Evolutionary conservation across 306 rosid genomes (phyloP).

Genomic region (Clitoria ternatea): DNA sequence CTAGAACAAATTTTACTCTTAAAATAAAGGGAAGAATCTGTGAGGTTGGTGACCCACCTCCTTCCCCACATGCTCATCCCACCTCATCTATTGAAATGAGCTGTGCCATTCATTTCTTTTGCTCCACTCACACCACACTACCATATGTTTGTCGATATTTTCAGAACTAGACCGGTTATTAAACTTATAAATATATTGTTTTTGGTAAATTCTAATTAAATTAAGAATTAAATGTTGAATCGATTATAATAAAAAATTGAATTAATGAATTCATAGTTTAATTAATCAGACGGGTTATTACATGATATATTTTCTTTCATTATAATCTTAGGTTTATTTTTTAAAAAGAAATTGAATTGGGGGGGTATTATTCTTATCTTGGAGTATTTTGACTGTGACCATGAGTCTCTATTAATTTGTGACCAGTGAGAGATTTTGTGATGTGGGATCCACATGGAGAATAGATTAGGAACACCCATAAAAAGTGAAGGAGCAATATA

Average conservation of each 20-base stretch:
- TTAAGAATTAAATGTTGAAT: no score
- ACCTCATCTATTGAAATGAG: constrained; percentile 33
- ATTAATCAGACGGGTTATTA: no score
- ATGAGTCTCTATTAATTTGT: constrained; percentile 23
- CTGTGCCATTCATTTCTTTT: constrained; percentile 24
- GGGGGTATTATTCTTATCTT: constrained; percentile 10
- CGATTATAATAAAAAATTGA: no score
- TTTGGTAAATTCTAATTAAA: no score
- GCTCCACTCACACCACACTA: constrained; percentile 18
- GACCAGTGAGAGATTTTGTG: constrained; percentile 22
- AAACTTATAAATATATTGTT: no score
- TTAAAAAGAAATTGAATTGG: neutral
- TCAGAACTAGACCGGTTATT: no score
- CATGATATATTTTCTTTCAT: neutral
- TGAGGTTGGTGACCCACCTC: constrained; percentile 44
- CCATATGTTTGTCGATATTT: no score
- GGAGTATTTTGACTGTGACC: constrained; percentile 34
- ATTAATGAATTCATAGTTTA: no score
- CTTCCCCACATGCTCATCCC: constrained; percentile 26
- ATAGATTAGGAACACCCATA: constrained; percentile 15
- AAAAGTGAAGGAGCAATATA: constrained; percentile 18
- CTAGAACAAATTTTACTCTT: neutral
- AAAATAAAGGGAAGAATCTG: constrained; percentile 28
- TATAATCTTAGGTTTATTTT: neutral
- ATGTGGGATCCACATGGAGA: constrained; percentile 25